Percentiles rank a stretch among this genome's conserved stretches.
phyloP scores from a whole-genome alignment of 768 basidiomycete genomes.

The Sporobolomyces pararoseus region DNA sequence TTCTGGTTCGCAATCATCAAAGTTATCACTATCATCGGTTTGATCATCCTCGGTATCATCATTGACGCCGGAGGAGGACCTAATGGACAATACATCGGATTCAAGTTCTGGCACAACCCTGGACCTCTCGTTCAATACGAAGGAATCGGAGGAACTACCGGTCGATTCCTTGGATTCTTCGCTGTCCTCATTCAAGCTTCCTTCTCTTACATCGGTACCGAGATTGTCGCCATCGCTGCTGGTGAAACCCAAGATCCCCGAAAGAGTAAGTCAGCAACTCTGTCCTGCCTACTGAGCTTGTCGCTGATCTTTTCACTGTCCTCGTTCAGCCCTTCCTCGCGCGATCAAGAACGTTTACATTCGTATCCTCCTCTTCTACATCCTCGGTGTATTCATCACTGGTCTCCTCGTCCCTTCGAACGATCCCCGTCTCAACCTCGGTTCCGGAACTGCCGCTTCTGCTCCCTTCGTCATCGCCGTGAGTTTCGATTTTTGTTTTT shows the following conservation, averaged over 20 bases:
- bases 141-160: slow-evolving; percentile 60
- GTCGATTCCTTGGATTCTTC: slow-evolving; percentile 71
- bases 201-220: slow-evolving; percentile 48
- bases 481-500: neutral
- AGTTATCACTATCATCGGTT: slow-evolving; percentile 40
- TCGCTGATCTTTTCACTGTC: neutral
- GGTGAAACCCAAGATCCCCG: slow-evolving; percentile 54
- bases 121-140: slow-evolving; percentile 58
- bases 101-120: slow-evolving; percentile 23
- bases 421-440: slow-evolving; percentile 42
- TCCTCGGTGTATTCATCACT: slow-evolving; percentile 50
- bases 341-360: slow-evolving; percentile 29
- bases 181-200: slow-evolving; percentile 55
- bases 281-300: no score
- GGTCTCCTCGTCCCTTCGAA: slow-evolving; percentile 49
- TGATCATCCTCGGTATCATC: slow-evolving; percentile 39
- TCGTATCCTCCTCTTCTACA: slow-evolving; percentile 56
- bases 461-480: slow-evolving; percentile 37
- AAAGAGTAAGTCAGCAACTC: slow-evolving; percentile 57
- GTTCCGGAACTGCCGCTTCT: slow-evolving; percentile 29
- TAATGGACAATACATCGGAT: slow-evolving; percentile 38
- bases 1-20: slow-evolving; percentile 56
- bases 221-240: slow-evolving; percentile 54
- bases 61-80: slow-evolving; percentile 40
- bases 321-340: slow-evolving; percentile 17